Evolutionary conservation across 768 basidiomycete species (phyloP), one percentile per base, ranked within the genome.

Genomic region (Lepiota brunneoincarnata): DNA sequence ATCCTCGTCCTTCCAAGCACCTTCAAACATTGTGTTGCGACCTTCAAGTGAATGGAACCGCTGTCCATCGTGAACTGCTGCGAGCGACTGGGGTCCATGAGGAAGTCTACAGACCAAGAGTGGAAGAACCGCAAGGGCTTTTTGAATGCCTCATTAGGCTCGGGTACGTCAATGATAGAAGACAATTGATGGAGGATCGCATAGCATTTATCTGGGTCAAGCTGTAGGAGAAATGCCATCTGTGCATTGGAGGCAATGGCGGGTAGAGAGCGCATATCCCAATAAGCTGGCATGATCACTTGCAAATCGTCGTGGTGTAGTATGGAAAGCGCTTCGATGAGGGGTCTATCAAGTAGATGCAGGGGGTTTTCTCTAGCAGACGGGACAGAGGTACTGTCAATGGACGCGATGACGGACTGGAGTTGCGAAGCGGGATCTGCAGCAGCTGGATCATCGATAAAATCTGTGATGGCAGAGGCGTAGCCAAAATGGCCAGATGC

Each of bases 401-500:
- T 44, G 43, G 45, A 52, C 7, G 17, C 15, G 34, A 52, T 24
- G 42, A 52, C 20, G 15, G 18, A 34, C 17, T 44, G 11, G 20
- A 45, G 42, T 17, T 45, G 41, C 3, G 41, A 44, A 14, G 43
- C 42, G 6, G 51, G 51, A 37, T 44, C 42, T 1, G 26, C 43
- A 23, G 17, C n/a, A n/a, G 6, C 15, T 4, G 31, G 46, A 54
- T 63, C 65, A 56, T 36, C 47, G 14, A 62, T 46, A 18, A 49
- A 62, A 21, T 49, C 45, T 10, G 54, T 28, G 5, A 45, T 55
- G 0, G 57, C 58, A 15, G 59, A 51, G 1, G 56, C 58, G 39
- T 54, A 62, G 35, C 58, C 42, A 40, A 59, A 62, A 28, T 55
- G 59, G 2, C 57, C 56, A 10, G 56, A 59, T 1, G 61, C 49